phyloP scores from a whole-genome alignment of 1,284 basidiomycete genomes.

The Flammula alnicola region DNA sequence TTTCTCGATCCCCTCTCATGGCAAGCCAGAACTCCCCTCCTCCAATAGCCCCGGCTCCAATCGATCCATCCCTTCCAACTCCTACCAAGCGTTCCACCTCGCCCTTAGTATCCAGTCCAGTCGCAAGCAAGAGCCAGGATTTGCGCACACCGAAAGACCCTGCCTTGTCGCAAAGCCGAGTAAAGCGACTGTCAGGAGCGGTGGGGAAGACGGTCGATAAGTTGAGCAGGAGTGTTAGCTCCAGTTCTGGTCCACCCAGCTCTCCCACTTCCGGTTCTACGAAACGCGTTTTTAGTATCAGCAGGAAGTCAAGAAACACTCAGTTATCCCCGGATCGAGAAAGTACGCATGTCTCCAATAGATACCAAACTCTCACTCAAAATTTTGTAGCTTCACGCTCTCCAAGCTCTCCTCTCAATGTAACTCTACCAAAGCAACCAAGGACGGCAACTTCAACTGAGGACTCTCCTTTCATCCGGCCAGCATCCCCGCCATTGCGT shows the following conservation, averaged over 20 bases:
- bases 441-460: conserved; percentile 38
- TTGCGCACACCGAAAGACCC: conserved; percentile 28
- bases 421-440: conserved; percentile 27
- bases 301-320: conserved; percentile 54
- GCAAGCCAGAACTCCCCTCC: conserved; percentile 26
- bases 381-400: conserved; percentile 6
- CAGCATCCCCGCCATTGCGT: conserved; percentile 64
- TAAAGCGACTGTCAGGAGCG: conserved; percentile 49
- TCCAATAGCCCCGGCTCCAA: conserved; percentile 27
- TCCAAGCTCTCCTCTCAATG: conserved; percentile 4
- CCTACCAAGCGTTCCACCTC: no score
- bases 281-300: conserved; percentile 60
- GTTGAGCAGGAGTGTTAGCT: conserved; percentile 58
- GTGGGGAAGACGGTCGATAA: conserved; percentile 56
- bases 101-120: no score
- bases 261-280: conserved; percentile 35
- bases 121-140: no score
- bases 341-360: conserved; percentile 27
- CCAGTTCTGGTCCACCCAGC: conserved; percentile 36
- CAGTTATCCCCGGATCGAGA: conserved; percentile 41
- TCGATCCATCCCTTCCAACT: no score
- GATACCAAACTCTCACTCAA: neutral
- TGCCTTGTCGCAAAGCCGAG: conserved; percentile 36
- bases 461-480: conserved; percentile 79
- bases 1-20: conserved; percentile 24